These are phyloP conservation scores for Monosporascus sp. DNA, from an alignment of 2,329 filamentous ascomycete species.

Conservation along the genomic window DNA sequence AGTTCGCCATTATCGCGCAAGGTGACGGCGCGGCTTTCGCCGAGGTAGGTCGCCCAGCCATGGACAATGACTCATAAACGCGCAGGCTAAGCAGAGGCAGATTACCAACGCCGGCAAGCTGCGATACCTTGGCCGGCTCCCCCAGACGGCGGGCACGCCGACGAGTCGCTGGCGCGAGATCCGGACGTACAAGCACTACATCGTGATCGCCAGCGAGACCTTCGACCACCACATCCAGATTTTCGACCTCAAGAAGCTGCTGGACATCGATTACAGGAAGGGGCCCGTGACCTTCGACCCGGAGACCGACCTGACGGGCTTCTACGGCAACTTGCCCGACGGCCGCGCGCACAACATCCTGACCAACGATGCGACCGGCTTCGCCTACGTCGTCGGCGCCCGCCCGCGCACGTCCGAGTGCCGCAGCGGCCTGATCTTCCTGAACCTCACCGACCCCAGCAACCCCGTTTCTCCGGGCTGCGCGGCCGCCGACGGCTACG, in stretches of 20 bases:
- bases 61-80: too few species aligned
- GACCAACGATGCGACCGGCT: conserved; percentile 39
- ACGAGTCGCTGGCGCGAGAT: conserved; percentile 50
- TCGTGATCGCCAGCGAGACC: conserved; percentile 36
- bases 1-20: conserved; percentile 50
- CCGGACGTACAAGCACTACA: conserved; percentile 32
- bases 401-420: conserved; percentile 37
- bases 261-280: conserved; percentile 36
- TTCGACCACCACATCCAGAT: conserved; percentile 53
- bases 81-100: too few species aligned
- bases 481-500: conserved; percentile 51
- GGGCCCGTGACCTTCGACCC: conserved; percentile 37
- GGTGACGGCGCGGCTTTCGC: conserved; percentile 49
- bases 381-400: conserved; percentile 39
- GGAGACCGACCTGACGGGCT: conserved; percentile 33
- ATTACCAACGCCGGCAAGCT: conserved; percentile 37
- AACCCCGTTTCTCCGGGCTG: conserved; percentile 51
- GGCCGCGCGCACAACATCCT: conserved; percentile 43
- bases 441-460: conserved; percentile 48
- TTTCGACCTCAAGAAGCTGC: conserved; percentile 58
- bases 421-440: conserved; percentile 52
- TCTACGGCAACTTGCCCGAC: conserved; percentile 35
- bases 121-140: conserved; percentile 46
- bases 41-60: conserved; percentile 36
- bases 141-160: conserved; percentile 37